Evolutionary conservation across 192 early-diverging fungal species (phyloP).

Genomic region (Rhizophlyctis rosea): DNA sequence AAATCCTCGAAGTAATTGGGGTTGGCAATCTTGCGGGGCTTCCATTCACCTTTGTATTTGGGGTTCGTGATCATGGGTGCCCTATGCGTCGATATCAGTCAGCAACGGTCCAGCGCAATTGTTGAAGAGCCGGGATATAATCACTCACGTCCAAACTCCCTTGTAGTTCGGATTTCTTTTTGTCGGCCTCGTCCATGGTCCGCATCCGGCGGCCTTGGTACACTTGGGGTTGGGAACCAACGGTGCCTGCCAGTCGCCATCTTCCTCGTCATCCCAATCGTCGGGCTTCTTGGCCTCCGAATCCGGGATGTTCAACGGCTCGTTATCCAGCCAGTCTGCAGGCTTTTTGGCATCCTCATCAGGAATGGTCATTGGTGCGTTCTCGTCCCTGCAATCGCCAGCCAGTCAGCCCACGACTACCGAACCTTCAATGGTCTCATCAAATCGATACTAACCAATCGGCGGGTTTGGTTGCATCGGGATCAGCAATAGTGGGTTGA

Average conservation of each 20-base stretch:
- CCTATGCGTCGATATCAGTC: too few species aligned
- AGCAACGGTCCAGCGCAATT: too few species aligned
- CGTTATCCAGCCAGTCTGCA: slow-evolving; percentile 84
- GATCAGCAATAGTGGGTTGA: slow-evolving; percentile 76
- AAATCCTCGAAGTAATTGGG: slow-evolving; percentile 82
- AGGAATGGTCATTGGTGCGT: slow-evolving; percentile 72
- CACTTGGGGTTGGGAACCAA: slow-evolving; percentile 81
- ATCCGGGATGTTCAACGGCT: slow-evolving; percentile 68
- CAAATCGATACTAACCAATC: slow-evolving; percentile 51
- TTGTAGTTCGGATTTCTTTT: slow-evolving; percentile 93
- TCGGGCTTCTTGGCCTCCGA: slow-evolving; percentile 79
- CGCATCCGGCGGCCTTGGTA: slow-evolving; percentile 68
- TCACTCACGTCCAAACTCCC: slow-evolving; percentile 92
- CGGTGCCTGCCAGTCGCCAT: slow-evolving; percentile 86
- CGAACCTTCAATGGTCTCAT: background rate
- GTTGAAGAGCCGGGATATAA: too few species aligned
- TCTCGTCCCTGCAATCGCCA: too few species aligned
- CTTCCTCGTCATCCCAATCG: slow-evolving; percentile 90
- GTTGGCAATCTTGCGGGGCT: slow-evolving; percentile 79
- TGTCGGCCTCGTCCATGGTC: slow-evolving; percentile 75
- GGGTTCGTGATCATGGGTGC: slow-evolving; percentile 87
- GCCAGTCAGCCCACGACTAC: too few species aligned
- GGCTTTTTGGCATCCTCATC: slow-evolving; percentile 80
- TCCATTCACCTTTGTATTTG: slow-evolving; percentile 88
- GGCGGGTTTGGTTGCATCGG: slow-evolving; percentile 70